Conservation (phyloP, 2,329 filamentous ascomycete genomes). For the Leptosphaerulina australis region DNA sequence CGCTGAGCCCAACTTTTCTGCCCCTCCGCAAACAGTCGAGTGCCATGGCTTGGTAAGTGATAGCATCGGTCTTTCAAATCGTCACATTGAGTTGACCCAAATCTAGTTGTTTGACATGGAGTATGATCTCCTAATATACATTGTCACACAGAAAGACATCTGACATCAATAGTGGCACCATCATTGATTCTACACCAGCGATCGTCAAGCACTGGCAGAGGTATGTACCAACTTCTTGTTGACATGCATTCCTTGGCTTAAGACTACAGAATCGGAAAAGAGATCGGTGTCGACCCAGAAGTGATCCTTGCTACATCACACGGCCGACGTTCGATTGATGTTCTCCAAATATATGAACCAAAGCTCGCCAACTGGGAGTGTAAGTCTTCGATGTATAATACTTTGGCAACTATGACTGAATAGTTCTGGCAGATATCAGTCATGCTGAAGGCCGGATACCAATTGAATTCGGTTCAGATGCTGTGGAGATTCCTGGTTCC, state of each 20-base stretch:
- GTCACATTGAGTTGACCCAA: conserved; percentile 1
- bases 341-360: conserved; percentile 77
- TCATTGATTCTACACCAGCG: conserved; percentile 80
- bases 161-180: conserved; percentile 65
- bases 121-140: conserved; percentile 14
- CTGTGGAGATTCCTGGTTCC: conserved; percentile 84
- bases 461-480: conserved; percentile 75
- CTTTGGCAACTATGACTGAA: conserved; percentile 6
- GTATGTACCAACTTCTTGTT: conserved; percentile 52
- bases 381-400: conserved; percentile 53
- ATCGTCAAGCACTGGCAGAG: conserved; percentile 78
- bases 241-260: conserved; percentile 6
- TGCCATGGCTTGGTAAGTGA: conserved; percentile 53
- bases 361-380: conserved; percentile 93
- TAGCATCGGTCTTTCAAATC: background rate
- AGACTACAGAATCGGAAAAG: conserved; percentile 69
- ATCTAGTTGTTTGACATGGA: conserved; percentile 47
- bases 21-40: conserved; percentile 47
- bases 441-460: conserved; percentile 80
- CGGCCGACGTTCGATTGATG: conserved; percentile 86
- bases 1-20: conserved; percentile 48
- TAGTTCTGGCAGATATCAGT: conserved; percentile 68
- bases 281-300: conserved; percentile 83
- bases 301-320: conserved; percentile 90
- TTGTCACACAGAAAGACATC: background rate